A percentile compares a stretch with the other conserved stretches of the same genome.
Evolutionary conservation across 768 basidiomycete genomes (phyloP).

Genomic region (Myochromella boudieri): DNA sequence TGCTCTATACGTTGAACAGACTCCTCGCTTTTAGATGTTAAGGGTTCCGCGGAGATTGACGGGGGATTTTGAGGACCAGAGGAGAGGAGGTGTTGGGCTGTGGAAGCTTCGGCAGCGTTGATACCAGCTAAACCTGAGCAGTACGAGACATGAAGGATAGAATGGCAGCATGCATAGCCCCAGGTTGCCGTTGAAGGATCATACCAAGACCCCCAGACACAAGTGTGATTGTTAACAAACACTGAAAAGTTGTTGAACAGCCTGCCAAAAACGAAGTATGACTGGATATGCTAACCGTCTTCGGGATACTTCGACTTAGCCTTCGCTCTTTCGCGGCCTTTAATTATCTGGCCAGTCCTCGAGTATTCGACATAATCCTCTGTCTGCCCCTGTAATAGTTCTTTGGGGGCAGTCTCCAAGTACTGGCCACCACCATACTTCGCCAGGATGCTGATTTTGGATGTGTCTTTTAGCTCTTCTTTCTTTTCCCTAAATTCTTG

Average conservation of each 20-base stretch:
- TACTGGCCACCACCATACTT: slow-evolving; percentile 96
- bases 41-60: slow-evolving; percentile 17
- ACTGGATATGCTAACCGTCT: slow-evolving; percentile 64
- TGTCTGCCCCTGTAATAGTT: slow-evolving; percentile 92
- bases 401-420: slow-evolving; percentile 85
- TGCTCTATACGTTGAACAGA: slow-evolving; percentile 50
- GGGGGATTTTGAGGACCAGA: slow-evolving; percentile 32
- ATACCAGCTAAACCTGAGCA: slow-evolving; percentile 89
- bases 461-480: slow-evolving; percentile 84
- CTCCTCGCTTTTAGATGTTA: slow-evolving; percentile 26
- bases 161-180: slow-evolving; percentile 97
- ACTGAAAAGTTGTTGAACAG: slow-evolving; percentile 44
- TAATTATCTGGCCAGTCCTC: slow-evolving; percentile 84
- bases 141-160: slow-evolving; percentile 81
- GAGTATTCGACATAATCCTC: slow-evolving; percentile 99
- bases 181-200: slow-evolving; percentile 66
- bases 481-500: slow-evolving; percentile 91
- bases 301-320: slow-evolving; percentile 92
- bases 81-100: slow-evolving; percentile 64
- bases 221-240: slow-evolving; percentile 88
- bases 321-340: slow-evolving; percentile 88
- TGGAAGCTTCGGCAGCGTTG: slow-evolving; percentile 73
- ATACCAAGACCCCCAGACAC: slow-evolving; percentile 99
- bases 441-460: slow-evolving; percentile 84
- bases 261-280: slow-evolving; percentile 4